Evolutionary conservation across 202 grass and related monocot species (phyloP).

Genomic region (Digitaria exilis): DNA sequence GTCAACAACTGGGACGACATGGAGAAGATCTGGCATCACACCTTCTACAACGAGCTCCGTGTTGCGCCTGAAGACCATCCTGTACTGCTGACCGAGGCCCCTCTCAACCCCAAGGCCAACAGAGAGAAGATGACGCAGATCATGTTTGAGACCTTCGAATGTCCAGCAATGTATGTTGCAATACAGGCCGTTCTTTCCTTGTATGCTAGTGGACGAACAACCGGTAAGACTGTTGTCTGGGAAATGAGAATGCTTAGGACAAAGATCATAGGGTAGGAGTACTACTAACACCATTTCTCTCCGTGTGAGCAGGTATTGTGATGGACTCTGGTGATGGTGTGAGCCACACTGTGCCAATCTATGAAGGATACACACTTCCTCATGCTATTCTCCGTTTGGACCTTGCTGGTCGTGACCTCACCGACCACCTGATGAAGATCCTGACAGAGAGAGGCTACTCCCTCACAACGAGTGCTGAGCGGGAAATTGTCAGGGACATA

Average conservation of each 20-base stretch:
- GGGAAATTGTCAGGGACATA: conserved; percentile 92
- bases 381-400: conserved; percentile 90
- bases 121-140: conserved; percentile 99
- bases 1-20: conserved; percentile 97
- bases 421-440: conserved; percentile 91
- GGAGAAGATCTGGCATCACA: conserved; percentile 95
- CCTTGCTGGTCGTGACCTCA: conserved; percentile 83
- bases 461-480: conserved; percentile 75
- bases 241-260: neutral
- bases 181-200: conserved; percentile 93
- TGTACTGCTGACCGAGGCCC: conserved; percentile 82
- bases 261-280: neutral
- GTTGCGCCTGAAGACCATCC: conserved; percentile 85
- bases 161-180: conserved; percentile 91
- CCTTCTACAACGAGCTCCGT: conserved; percentile 95
- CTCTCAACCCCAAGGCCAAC: conserved; percentile 90
- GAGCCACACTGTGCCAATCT: conserved; percentile 92
- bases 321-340: conserved; percentile 93
- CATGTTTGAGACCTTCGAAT: conserved; percentile 91
- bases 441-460: conserved; percentile 92
- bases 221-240: conserved; percentile 49
- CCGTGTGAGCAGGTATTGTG: conserved; percentile 62
- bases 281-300: neutral
- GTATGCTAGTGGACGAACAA: conserved; percentile 89
- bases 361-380: conserved; percentile 83